Evolutionary conservation across 148 eudicot genomes (phyloP).

Genomic region (Amaranthus cruentus): DNA sequence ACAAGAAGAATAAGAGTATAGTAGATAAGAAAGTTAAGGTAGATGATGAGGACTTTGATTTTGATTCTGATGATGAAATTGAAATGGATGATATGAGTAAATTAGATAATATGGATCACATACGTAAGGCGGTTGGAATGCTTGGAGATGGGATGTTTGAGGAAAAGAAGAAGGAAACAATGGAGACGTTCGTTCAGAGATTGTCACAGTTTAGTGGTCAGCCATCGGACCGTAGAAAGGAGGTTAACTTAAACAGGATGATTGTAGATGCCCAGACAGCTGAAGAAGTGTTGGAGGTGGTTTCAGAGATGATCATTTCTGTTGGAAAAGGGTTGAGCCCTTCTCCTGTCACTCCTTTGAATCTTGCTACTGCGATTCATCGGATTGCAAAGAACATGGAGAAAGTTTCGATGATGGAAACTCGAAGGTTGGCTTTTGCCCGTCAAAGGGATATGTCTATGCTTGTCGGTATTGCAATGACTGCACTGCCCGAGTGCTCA

Average conservation of each 20-base stretch:
- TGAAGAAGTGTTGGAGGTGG: constrained; percentile 71
- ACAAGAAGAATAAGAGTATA: constrained; percentile 37
- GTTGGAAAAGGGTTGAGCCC: constrained; percentile 92
- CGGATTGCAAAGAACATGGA: constrained; percentile 98
- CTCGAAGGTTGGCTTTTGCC: constrained; percentile 77
- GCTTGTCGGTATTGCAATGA: constrained; percentile 92
- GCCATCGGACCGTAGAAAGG: constrained; percentile 78
- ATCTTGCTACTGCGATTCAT: constrained; percentile 89
- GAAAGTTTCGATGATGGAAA: constrained; percentile 78
- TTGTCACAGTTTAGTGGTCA: constrained; percentile 67
- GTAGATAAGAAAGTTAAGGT: constrained; percentile 26
- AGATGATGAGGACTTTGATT: constrained; percentile 27
- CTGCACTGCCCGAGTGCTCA: constrained; percentile 78
- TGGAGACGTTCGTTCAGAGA: constrained; percentile 65
- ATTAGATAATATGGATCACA: constrained; percentile 28
- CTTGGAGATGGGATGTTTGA: constrained; percentile 74
- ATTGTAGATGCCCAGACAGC: constrained; percentile 83
- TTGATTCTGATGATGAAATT: constrained; percentile 35
- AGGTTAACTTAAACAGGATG: constrained; percentile 60
- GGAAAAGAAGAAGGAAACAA: constrained; percentile 60
- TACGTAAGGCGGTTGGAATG: constrained; percentile 49
- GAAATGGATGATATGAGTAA: constrained; percentile 21
- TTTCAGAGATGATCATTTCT: constrained; percentile 57
- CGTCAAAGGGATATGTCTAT: constrained; percentile 89
- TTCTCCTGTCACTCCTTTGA: constrained; percentile 85